Percentiles rank a stretch among this genome's conserved stretches.
phyloP scores from a whole-genome alignment of 768 basidiomycete genomes.

The Pleurotus platypus region DNA sequence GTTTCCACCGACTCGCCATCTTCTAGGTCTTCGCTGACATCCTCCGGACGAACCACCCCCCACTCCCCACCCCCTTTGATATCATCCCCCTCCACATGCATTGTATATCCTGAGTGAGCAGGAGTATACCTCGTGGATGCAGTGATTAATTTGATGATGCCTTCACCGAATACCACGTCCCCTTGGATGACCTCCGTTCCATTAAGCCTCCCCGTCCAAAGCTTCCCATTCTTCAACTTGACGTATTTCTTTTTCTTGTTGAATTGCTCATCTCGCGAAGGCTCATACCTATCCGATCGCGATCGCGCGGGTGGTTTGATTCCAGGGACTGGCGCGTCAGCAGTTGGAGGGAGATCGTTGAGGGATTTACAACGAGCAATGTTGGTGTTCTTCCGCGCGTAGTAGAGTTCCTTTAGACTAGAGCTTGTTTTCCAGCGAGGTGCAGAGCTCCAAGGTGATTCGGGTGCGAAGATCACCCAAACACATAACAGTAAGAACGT shows the following conservation, averaged over 20 bases:
- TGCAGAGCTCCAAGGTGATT: too few relatives aligned
- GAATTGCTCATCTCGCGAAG: background rate
- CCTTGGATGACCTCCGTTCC: conserved; percentile 58
- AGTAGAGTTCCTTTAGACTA: too few relatives aligned
- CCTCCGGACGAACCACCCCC: conserved; percentile 1
- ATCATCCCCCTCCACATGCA: conserved; percentile 25
- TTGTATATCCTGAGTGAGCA: too few relatives aligned
- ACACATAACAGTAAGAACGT: too few relatives aligned
- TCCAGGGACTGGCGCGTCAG: background rate
- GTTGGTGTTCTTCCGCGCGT: too few relatives aligned
- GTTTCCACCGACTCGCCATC: conserved; percentile 14
- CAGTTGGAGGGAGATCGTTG: background rate
- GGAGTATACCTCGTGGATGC: too few relatives aligned
- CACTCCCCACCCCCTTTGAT: conserved; percentile 30
- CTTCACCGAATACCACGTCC: conserved; percentile 60
- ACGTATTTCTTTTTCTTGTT: conserved; percentile 10
- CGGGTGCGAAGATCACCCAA: too few relatives aligned
- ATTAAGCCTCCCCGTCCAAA: conserved; percentile 70
- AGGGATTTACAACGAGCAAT: background rate
- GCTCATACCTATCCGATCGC: conserved; percentile 16
- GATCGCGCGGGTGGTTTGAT: conserved; percentile 10
- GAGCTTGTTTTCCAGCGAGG: too few relatives aligned
- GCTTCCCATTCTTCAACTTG: conserved; percentile 59
- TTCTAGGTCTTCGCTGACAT: too few relatives aligned
- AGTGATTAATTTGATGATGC: conserved; percentile 41